Percentiles rank a stretch among this genome's conserved stretches.
Conservation (phyloP, 2,329 filamentous ascomycete genomes). For the Thelonectria blattea region DNA sequence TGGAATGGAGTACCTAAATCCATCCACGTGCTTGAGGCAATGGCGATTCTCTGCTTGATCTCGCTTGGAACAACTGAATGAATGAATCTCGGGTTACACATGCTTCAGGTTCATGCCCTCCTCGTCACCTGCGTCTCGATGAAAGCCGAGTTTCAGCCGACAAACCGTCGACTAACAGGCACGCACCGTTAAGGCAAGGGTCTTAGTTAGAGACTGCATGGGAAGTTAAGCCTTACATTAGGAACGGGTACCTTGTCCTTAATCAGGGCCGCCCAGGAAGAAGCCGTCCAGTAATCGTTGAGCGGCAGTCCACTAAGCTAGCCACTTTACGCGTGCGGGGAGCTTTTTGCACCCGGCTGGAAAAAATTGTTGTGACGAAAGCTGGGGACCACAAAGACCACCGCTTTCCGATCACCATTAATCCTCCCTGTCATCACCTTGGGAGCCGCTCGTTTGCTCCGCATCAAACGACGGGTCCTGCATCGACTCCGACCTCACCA, state of each 20-base stretch:
- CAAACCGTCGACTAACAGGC: background rate
- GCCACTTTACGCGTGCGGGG: constrained; percentile 34
- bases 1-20: no score
- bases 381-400: constrained; percentile 28
- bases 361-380: constrained; percentile 43
- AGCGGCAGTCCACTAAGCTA: constrained; percentile 25
- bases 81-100: no score
- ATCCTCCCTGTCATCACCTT: constrained; percentile 5
- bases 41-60: no score
- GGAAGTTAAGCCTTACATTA: constrained; percentile 1
- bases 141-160: constrained; percentile 36
- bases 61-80: no score
- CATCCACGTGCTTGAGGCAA: no score
- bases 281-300: constrained; percentile 21
- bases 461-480: constrained; percentile 7
- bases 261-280: constrained; percentile 10
- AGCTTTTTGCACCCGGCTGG: constrained; percentile 25
- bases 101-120: background rate
- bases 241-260: constrained; percentile 13
- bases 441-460: constrained; percentile 9
- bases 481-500: background rate
- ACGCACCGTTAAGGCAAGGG: background rate
- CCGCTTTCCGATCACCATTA: constrained; percentile 33
- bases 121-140: constrained; percentile 2
- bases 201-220: background rate